These are phyloP conservation scores for Pseudonectria foliicola DNA, from an alignment of 2,329 filamentous ascomycete genomes.

Conservation along the genomic window DNA sequence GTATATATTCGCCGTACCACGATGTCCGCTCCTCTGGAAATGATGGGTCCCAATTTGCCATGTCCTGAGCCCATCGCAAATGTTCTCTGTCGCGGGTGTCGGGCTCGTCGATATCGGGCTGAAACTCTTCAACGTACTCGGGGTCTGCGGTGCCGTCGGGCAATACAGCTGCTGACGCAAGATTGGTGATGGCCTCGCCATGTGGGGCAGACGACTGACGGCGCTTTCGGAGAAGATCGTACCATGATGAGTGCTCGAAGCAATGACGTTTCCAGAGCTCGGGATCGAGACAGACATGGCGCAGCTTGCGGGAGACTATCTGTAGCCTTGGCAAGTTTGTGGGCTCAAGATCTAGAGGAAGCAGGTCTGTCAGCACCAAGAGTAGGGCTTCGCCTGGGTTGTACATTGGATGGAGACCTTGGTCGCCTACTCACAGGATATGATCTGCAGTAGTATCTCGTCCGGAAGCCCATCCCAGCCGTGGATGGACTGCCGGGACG, in stretches of 20 bases:
- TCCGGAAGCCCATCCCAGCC: constrained; percentile 48
- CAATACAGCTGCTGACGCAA: no score
- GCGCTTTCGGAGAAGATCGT: constrained; percentile 48
- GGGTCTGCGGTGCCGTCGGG: constrained; percentile 29
- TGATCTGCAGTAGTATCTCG: constrained; percentile 57
- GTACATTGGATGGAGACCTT: constrained; percentile 12
- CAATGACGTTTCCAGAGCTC: constrained; percentile 70
- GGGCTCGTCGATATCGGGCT: constrained; percentile 19
- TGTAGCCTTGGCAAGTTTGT: constrained; percentile 55
- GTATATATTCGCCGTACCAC: constrained; percentile 88
- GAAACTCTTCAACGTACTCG: neutral
- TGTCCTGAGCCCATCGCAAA: constrained; percentile 38
- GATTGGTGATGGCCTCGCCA: neutral
- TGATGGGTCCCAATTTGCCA: constrained; percentile 78
- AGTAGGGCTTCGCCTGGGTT: constrained; percentile 3
- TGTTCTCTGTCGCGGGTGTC: constrained; percentile 8
- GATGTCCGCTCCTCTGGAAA: constrained; percentile 64
- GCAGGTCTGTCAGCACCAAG: constrained; percentile 12
- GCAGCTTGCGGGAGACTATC: constrained; percentile 59
- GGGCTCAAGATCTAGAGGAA: constrained; percentile 28
- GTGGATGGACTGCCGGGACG: constrained; percentile 10
- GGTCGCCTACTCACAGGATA: constrained; percentile 44
- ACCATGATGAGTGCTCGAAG: constrained; percentile 62
- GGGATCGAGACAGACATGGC: constrained; percentile 63
- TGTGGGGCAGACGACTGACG: constrained; percentile 20